Conservation (phyloP, 805 yeast species). For the Candida parachauliodes region DNA sequence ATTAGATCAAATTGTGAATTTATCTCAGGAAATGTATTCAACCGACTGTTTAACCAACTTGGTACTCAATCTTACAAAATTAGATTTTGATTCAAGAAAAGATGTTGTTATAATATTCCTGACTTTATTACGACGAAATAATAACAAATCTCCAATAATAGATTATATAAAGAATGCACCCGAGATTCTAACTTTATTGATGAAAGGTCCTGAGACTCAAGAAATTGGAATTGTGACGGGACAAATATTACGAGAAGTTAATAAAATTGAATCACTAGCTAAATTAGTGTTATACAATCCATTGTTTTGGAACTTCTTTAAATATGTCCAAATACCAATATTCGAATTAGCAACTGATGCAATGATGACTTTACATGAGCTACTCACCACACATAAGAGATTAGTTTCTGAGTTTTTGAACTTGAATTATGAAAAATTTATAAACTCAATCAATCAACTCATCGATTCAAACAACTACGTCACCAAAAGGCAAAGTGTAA, state of each 20-base stretch:
- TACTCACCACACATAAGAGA: constrained; percentile 66
- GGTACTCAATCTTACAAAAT: constrained; percentile 52
- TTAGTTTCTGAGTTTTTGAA: constrained; percentile 69
- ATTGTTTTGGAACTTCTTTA: constrained; percentile 78
- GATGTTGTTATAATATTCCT: constrained; percentile 73
- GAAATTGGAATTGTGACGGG: constrained; percentile 76
- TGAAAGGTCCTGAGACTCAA: constrained; percentile 69
- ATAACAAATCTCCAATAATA: constrained; percentile 77
- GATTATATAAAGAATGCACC: constrained; percentile 70
- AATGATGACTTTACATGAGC: constrained; percentile 69
- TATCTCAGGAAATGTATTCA: constrained; percentile 76
- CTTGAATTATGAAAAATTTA: constrained; percentile 55
- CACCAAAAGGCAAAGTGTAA: constrained; percentile 85
- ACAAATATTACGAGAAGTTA: constrained; percentile 77
- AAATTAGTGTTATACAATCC: constrained; percentile 55
- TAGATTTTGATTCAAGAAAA: constrained; percentile 89
- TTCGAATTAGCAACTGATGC: constrained; percentile 93
- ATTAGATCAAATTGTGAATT: constrained; percentile 68
- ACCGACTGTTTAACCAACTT: constrained; percentile 66
- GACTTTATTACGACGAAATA: constrained; percentile 75
- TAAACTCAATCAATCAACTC: constrained; percentile 58
- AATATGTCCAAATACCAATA: constrained; percentile 66
- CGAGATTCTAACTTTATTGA: constrained; percentile 55
- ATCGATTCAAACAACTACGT: constrained; percentile 82
- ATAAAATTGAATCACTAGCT: constrained; percentile 71